Conservation (phyloP, 208 protist species). For the Trypanosoma mega region DNA sequence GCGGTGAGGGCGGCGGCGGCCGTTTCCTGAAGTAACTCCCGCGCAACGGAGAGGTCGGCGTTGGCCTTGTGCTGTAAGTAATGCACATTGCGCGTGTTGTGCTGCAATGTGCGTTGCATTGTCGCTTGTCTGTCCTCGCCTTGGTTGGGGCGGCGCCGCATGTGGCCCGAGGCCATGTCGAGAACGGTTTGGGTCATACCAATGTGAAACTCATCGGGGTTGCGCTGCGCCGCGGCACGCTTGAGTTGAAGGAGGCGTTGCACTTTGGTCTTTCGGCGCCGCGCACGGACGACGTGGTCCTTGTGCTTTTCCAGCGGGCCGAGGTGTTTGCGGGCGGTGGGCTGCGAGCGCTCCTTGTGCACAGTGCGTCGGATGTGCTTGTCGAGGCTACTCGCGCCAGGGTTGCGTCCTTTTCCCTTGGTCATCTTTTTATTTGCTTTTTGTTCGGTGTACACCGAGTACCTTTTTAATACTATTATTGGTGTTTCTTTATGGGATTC, state of each 20-base stretch:
- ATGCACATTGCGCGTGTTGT: constrained; percentile 78
- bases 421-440: constrained; percentile 49
- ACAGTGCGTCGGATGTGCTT: constrained; percentile 90
- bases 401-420: constrained; percentile 85
- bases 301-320: constrained; percentile 94
- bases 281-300: constrained; percentile 87
- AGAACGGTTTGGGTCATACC: constrained; percentile 91
- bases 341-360: constrained; percentile 91
- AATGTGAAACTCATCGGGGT: constrained; percentile 94
- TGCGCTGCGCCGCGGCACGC: constrained; percentile 84
- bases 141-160: constrained; percentile 50
- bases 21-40: constrained; percentile 80
- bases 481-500: background rate
- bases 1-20: constrained; percentile 61
- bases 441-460: background rate
- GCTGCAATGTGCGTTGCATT: constrained; percentile 58
- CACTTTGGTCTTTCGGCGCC: constrained; percentile 76
- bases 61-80: constrained; percentile 85
- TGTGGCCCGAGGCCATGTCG: constrained; percentile 80
- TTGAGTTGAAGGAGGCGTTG: constrained; percentile 73
- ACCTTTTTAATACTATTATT: background rate
- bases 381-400: constrained; percentile 72
- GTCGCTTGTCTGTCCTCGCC: constrained; percentile 53
- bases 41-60: constrained; percentile 52
- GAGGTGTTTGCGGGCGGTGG: constrained; percentile 68